Base-by-base conservation (phyloP, 2,329 filamentous ascomycete species). In the Chaetomium sp. region DNA sequence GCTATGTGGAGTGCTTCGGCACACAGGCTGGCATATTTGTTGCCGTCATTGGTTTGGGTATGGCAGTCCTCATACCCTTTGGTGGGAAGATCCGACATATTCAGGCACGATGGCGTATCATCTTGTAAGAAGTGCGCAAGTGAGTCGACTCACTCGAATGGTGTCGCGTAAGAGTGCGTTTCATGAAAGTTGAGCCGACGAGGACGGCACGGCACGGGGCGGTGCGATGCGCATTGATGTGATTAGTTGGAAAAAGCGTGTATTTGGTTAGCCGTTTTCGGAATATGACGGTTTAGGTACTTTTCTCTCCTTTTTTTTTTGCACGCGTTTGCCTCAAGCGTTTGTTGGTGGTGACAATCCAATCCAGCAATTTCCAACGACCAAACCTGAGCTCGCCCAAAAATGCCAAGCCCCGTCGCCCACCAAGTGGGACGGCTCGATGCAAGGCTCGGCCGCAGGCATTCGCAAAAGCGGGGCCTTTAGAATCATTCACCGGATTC, bases 31-130 rank as follows among this genome's bases (percentile, higher is more conserved):
- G 72, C 23, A 71, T 75, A n/a, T 74, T 70, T 53, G 70, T 72
- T 6, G 72, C 68, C 5, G 66, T 75, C 16, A 69, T 75, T 31
- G 71, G 55, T 10, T 23, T 72, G 8, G 73, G 74, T 3, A 72
- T 72, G 56, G 63, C 62, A n/a, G 4, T 71, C 1, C 57, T 75
- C 55, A 72, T 74, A 21, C 68, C 68, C 9, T 72, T 72, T 50
- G 74, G 73, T 3, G 70, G 53, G 23, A 69, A 58, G 57, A 71
- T 73, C 49, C 70, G 74, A 38, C 72, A 75, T 51, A 55, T 25
- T 2, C 74, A 75, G 61, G 72, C 74, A 1, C 54, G 63, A 4
- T 75, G 73, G 73, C 70, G 73, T 13, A 74, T 74, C n/a, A 74
- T 63, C 21, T 13, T 63, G 54, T 62, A 73, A 21, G 8, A n/a